phyloP scores from a whole-genome alignment of 495 filamentous ascomycete genomes.

The Hyaloscypha bicolor region DNA sequence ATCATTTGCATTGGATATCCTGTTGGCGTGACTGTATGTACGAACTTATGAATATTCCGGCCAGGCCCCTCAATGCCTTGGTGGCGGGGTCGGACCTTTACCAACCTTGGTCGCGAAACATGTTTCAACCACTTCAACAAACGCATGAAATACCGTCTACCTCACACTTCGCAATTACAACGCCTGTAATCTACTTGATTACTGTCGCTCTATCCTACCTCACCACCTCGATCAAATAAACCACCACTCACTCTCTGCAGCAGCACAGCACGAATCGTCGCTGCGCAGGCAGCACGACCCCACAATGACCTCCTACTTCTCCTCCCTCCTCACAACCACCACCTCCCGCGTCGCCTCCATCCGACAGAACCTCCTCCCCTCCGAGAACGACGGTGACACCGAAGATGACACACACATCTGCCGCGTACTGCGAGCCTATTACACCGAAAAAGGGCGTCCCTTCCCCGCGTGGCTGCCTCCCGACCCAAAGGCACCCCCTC shows the following conservation, averaged over 20 bases:
- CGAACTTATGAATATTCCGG: background rate
- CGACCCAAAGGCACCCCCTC: constrained; percentile 72
- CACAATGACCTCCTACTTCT: constrained; percentile 80
- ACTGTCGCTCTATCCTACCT: background rate
- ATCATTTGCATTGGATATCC: too few relatives aligned
- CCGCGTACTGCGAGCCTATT: constrained; percentile 93
- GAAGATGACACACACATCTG: constrained; percentile 95
- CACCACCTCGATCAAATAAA: background rate
- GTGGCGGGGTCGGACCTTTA: constrained; percentile 6
- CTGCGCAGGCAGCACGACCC: background rate
- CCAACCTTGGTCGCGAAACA: constrained; percentile 12
- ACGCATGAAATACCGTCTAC: constrained; percentile 10
- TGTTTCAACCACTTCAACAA: constrained; percentile 20
- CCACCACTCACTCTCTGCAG: background rate
- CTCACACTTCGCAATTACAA: background rate
- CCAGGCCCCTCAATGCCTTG: background rate
- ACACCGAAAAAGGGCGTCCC: constrained; percentile 80
- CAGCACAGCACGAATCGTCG: background rate
- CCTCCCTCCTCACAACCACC: constrained; percentile 74
- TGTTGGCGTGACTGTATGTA: background rate
- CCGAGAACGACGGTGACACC: constrained; percentile 86
- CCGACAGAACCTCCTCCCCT: constrained; percentile 72
- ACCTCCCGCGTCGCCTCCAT: constrained; percentile 80
- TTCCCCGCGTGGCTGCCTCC: constrained; percentile 90
- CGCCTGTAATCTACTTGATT: background rate